Evolutionary conservation across 2,329 filamentous ascomycete genomes (phyloP).

Genomic region (Colletotrichum liaoningense): DNA sequence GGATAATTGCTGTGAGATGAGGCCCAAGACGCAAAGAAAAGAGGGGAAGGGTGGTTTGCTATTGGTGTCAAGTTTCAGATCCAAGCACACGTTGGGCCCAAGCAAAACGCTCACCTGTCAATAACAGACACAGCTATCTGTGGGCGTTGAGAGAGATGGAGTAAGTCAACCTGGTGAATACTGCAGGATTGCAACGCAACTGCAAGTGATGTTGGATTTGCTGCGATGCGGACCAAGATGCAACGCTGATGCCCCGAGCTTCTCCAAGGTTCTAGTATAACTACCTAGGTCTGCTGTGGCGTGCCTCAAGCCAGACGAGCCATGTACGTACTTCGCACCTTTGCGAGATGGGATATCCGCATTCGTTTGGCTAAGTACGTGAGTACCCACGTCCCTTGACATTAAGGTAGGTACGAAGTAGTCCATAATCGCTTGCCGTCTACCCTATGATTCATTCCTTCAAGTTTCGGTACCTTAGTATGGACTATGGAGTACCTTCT

Average conservation of each 20-base stretch:
- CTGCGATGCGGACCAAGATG: not conserved
- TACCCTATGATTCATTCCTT: too few relatives aligned
- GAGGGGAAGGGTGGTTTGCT: not conserved
- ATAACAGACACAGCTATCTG: not conserved
- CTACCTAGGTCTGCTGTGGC: not conserved
- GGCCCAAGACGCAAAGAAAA: not conserved
- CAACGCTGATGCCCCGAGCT: not conserved
- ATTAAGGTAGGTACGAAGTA: too few relatives aligned
- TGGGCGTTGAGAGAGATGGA: not conserved
- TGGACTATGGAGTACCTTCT: too few relatives aligned
- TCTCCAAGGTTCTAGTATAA: not conserved
- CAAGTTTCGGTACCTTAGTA: too few relatives aligned
- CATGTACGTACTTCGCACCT: not conserved
- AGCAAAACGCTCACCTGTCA: not conserved
- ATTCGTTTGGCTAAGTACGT: too few relatives aligned
- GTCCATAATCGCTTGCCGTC: too few relatives aligned
- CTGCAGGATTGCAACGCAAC: not conserved
- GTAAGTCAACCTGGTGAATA: too few relatives aligned
- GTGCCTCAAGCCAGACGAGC: not conserved
- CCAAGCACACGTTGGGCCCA: not conserved
- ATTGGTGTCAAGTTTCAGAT: conserved; percentile 22
- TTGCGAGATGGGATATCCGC: too few relatives aligned
- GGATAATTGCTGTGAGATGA: not conserved
- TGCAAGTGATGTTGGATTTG: not conserved
- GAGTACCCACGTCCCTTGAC: too few relatives aligned